A percentile compares a stretch with the other conserved stretches of the same genome.
Evolutionary conservation across 2,329 filamentous ascomycete genomes (phyloP).

Genomic region (Pestalotiopsis sp.): DNA sequence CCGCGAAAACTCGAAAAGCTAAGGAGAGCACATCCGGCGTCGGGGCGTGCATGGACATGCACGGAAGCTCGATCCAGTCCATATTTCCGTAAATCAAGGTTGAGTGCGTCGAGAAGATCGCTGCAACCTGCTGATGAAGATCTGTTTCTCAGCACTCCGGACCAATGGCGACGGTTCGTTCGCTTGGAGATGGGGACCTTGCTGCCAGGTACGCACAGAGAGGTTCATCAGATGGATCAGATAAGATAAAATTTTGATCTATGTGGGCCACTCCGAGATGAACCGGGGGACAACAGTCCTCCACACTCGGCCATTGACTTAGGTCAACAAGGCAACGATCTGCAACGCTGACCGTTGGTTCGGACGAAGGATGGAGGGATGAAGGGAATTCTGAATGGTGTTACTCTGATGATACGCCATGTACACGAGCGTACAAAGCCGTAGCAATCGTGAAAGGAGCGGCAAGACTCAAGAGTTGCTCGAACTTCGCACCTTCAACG

Average conservation of each 20-base stretch:
- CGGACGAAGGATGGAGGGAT: background rate
- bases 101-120: background rate
- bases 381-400: background rate
- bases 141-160: background rate
- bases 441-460: too few relatives aligned
- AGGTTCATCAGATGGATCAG: slow-evolving; percentile 6
- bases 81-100: background rate
- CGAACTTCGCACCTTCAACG: too few relatives aligned
- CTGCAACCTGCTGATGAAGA: background rate
- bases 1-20: background rate
- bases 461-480: too few relatives aligned
- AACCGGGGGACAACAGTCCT: slow-evolving; percentile 1
- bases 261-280: slow-evolving; percentile 4
- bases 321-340: background rate
- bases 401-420: background rate
- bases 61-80: background rate
- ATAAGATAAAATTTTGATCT: slow-evolving; percentile 12
- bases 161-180: background rate
- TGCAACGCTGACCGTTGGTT: background rate
- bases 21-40: background rate
- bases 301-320: background rate
- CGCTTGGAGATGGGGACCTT: background rate
- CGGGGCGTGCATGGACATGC: background rate
- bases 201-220: background rate
- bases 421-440: background rate